Conservation (phyloP, 83 land plant genomes). For the Picea abies region DNA sequence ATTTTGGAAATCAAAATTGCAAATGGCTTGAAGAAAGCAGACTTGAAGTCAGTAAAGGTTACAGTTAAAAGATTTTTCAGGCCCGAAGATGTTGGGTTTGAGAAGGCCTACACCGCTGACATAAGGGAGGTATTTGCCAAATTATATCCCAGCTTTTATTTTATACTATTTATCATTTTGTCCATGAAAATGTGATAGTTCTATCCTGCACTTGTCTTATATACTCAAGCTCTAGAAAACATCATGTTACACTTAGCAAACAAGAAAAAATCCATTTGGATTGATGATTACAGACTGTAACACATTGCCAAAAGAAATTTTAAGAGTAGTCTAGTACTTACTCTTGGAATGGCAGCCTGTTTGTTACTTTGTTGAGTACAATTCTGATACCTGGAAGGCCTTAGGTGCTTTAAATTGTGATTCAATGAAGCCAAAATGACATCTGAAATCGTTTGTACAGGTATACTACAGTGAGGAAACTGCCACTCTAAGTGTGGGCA, state of each 20-base stretch:
- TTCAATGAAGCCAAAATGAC: no score
- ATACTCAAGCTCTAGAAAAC: no score
- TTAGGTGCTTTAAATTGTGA: no score
- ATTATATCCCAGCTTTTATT: no score
- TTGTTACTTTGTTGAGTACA: not conserved
- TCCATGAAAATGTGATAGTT: no score
- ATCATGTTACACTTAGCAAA: no score
- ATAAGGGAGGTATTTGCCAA: slow-evolving; percentile 64
- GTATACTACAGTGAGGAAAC: slow-evolving; percentile 82
- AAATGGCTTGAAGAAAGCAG: slow-evolving; percentile 25
- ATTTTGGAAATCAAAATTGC: slow-evolving; percentile 49
- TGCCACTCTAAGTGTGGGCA: slow-evolving; percentile 34
- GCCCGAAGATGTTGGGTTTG: slow-evolving; percentile 80
- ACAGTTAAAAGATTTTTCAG: slow-evolving; percentile 87
- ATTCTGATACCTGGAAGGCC: no score
- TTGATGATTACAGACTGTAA: no score
- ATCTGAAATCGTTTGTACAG: slow-evolving; percentile 33
- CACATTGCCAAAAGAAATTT: no score
- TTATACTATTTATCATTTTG: no score
- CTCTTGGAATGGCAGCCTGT: slow-evolving; percentile 9
- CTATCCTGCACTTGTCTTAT: no score
- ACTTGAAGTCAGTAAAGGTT: slow-evolving; percentile 23
- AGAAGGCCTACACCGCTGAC: slow-evolving; percentile 84
- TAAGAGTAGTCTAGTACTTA: not conserved
- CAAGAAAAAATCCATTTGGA: no score